Percentiles rank a stretch among this genome's conserved stretches.
Conservation (phyloP, 2,329 filamentous ascomycete genomes). For the Diaporthe humulicola region DNA sequence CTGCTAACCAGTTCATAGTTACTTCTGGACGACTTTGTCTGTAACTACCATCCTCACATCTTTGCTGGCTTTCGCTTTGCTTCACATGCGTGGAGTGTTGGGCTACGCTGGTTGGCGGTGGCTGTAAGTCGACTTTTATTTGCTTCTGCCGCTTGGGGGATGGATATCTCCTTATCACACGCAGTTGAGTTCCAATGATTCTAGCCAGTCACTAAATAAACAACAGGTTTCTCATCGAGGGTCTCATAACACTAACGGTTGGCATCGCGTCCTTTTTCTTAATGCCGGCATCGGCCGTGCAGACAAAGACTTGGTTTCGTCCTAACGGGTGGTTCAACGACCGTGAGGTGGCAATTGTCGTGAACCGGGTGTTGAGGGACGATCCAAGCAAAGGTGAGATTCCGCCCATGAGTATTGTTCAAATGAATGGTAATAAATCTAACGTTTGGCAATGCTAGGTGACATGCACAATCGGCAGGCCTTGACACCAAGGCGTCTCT, state of each 20-base stretch:
- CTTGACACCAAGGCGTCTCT: conserved; percentile 61
- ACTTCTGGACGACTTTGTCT: conserved; percentile 55
- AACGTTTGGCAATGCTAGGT: conserved; percentile 45
- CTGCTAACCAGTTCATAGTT: conserved; percentile 40
- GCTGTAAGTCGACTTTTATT: conserved; percentile 47
- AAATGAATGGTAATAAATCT: background rate
- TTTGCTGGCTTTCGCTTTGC: conserved; percentile 52
- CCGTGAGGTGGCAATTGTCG: conserved; percentile 68
- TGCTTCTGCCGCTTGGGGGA: too few relatives aligned
- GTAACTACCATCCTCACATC: conserved; percentile 50
- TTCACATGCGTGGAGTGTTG: conserved; percentile 53
- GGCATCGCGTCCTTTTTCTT: conserved; percentile 65
- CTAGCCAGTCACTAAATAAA: background rate
- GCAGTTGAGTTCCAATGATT: too few relatives aligned
- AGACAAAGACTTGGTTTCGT: conserved; percentile 64
- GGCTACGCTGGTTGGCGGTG: conserved; percentile 58
- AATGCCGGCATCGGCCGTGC: conserved; percentile 63
- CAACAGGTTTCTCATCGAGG: conserved; percentile 60
- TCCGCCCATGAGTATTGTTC: rapidly evolving
- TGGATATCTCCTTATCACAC: too few relatives aligned
- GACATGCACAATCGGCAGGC: conserved; percentile 70
- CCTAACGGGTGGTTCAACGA: conserved; percentile 70
- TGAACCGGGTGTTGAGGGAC: conserved; percentile 69
- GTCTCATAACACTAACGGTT: conserved; percentile 63
- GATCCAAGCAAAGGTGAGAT: conserved; percentile 64